Base-by-base conservation (phyloP, 768 basidiomycete genomes). In the Phylloporus scabripes region DNA sequence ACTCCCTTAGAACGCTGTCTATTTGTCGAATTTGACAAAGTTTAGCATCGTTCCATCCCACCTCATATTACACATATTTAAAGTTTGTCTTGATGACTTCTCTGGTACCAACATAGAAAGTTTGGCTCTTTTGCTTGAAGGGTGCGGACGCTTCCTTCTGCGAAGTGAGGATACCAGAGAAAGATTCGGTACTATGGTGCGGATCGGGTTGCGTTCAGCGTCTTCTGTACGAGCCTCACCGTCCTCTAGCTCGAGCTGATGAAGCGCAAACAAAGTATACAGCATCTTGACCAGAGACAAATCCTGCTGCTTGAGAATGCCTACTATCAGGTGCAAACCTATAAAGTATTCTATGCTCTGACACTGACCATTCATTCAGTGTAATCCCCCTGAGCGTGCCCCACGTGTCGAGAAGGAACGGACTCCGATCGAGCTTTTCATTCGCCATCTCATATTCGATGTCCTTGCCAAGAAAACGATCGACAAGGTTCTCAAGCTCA, bases 21-120 rank as follows among this genome's bases (percentile, higher is more conserved):
- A 87, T 70, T 68, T 93, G 49, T 87, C 90, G 5, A 95, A 87
- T 66, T 71, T 99, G 58, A 94, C 94, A n/a, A 99, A 99, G 69
- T 98, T 98, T 67, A 75, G 79, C 33, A 82, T 98, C 18, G 89
- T 97, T 7, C 93, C 92, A 24, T 72, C 85, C 4, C 93, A 98
- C 65, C 74, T 95, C 48, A 92, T 98, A 59, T 72, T 99, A 41
- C 94, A 98, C 65, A 87, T 92, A 59, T 88, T 95, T 74, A 98
- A 98, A 79, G 92, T 95, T 44, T 95, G 91, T 67, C 72, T 98
- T 59, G 95, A 97, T 63, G 95, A 97, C 64, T 92, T 99, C 60
- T 84, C 85, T 1, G 90, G 88, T 2, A 82, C 83, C 17, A 99
- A 98, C 60, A 79, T 99, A 31, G 96, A 98, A 63, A 97, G 92